phyloP scores from a whole-genome alignment of 2,329 filamentous ascomycete species.

The Pseudogymnoascus sp. region DNA sequence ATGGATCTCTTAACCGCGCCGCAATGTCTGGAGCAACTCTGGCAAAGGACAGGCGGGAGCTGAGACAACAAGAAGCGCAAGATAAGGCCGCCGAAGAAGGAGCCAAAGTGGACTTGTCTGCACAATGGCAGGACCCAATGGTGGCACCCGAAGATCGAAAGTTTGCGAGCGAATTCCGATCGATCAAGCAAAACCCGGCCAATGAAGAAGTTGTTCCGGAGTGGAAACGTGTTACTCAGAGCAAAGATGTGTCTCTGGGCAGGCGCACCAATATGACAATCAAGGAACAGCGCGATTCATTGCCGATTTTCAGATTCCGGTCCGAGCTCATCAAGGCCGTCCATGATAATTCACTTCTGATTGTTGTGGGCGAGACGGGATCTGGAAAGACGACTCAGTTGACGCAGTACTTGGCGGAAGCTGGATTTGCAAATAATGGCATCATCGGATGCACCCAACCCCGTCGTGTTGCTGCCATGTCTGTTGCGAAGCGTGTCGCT shows the following conservation, averaged over 20 bases:
- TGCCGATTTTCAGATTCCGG: constrained; percentile 86
- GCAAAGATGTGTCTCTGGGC: constrained; percentile 72
- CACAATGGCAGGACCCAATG: constrained; percentile 98
- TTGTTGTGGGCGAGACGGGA: constrained; percentile 94
- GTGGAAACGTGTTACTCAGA: constrained; percentile 80
- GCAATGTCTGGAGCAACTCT: constrained; percentile 88
- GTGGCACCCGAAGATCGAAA: constrained; percentile 73
- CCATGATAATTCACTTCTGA: constrained; percentile 78
- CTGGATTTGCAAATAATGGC: constrained; percentile 76
- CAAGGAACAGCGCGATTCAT: constrained; percentile 82
- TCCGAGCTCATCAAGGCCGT: constrained; percentile 83
- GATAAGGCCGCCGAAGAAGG: constrained; percentile 67
- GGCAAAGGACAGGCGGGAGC: constrained; percentile 81
- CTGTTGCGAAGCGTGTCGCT: constrained; percentile 90
- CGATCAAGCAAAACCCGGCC: constrained; percentile 44
- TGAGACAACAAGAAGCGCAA: constrained; percentile 81
- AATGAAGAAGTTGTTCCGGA: constrained; percentile 68
- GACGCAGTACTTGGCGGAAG: constrained; percentile 91
- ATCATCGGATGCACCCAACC: constrained; percentile 96
- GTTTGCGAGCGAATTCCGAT: constrained; percentile 81
- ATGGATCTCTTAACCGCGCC: constrained; percentile 94
- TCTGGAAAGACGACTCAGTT: constrained; percentile 96
- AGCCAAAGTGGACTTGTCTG: constrained; percentile 71
- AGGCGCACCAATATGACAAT: constrained; percentile 87
- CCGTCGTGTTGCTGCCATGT: constrained; percentile 94